Conservation (phyloP, 257 asterid species). For the Sherardia arvensis region DNA sequence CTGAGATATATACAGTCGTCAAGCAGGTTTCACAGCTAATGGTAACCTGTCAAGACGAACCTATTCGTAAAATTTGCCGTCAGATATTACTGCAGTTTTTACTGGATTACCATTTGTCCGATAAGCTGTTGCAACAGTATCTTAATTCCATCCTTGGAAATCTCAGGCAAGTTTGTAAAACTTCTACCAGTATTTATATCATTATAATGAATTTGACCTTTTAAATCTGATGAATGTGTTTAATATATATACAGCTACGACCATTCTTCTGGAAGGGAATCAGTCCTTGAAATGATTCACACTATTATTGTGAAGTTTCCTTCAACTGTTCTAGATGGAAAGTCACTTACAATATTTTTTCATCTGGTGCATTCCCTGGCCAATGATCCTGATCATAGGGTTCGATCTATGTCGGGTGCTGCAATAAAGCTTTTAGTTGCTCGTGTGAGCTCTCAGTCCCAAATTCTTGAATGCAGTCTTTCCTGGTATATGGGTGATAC, state of each 20-base stretch:
- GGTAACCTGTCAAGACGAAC: slow-evolving; percentile 80
- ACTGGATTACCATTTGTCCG: slow-evolving; percentile 60
- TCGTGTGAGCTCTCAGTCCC: slow-evolving; percentile 39
- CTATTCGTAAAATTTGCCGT: slow-evolving; percentile 74
- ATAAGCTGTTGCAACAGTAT: slow-evolving; percentile 69
- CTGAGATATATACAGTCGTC: slow-evolving; percentile 72
- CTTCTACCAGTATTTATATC: background rate
- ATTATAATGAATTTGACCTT: background rate
- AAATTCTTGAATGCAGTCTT: slow-evolving; percentile 47
- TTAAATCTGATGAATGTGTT: background rate
- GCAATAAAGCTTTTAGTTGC: slow-evolving; percentile 71
- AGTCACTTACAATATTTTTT: slow-evolving; percentile 57
- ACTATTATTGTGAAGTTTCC: slow-evolving; percentile 74
- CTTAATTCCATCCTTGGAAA: slow-evolving; percentile 59
- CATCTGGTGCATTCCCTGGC: slow-evolving; percentile 66
- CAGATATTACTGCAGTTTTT: slow-evolving; percentile 75
- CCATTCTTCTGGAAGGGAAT: slow-evolving; percentile 83
- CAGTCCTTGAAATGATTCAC: slow-evolving; percentile 90
- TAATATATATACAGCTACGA: slow-evolving; percentile 47
- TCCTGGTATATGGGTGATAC: slow-evolving; percentile 75
- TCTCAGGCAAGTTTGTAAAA: slow-evolving; percentile 45
- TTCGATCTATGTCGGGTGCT: slow-evolving; percentile 74
- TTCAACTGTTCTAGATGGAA: slow-evolving; percentile 36
- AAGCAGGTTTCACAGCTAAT: slow-evolving; percentile 64
- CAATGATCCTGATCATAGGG: slow-evolving; percentile 70